A percentile compares a stretch with the other conserved stretches of the same genome.
These are phyloP conservation scores for Rhodotorula toruloides DNA, from an alignment of 768 basidiomycete genomes.

Conservation along the genomic window DNA sequence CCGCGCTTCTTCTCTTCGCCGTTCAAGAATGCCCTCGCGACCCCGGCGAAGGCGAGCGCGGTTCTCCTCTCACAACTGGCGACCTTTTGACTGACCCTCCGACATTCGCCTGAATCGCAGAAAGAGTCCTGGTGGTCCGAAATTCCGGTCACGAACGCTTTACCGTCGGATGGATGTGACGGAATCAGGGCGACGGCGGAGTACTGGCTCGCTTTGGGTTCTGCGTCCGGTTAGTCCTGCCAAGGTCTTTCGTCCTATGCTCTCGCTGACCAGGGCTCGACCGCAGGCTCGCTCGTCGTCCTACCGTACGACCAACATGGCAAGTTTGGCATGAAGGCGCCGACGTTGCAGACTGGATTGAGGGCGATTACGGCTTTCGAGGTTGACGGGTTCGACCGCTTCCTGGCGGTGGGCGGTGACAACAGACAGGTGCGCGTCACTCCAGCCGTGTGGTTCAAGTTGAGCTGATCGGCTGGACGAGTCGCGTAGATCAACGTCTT, in stretches of 20 bases:
- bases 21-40: conserved; percentile 34
- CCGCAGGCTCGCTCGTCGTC: conserved; percentile 24
- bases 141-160: conserved; percentile 11
- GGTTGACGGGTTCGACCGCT: conserved; percentile 22
- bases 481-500: conserved; percentile 23
- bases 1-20: conserved; percentile 34
- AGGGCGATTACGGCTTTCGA: conserved; percentile 21
- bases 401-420: conserved; percentile 20
- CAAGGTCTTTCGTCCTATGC: neutral
- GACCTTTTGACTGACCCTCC: neutral
- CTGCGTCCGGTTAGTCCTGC: conserved; percentile 11
- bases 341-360: conserved; percentile 1
- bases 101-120: neutral
- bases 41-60: conserved; percentile 25
- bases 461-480: too few species aligned
- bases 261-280: neutral
- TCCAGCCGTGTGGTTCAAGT: too few species aligned
- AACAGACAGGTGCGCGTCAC: neutral
- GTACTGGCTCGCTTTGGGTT: conserved; percentile 29
- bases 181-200: conserved; percentile 7
- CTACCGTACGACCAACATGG: conserved; percentile 11
- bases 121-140: conserved; percentile 36
- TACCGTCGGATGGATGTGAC: conserved; percentile 14
- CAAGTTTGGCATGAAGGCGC: conserved; percentile 14
- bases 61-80: neutral